A percentile compares a stretch with the other conserved stretches of the same genome.
phyloP scores from a whole-genome alignment of 805 yeast genomes.

The Wickerhamiella qilinensis region DNA sequence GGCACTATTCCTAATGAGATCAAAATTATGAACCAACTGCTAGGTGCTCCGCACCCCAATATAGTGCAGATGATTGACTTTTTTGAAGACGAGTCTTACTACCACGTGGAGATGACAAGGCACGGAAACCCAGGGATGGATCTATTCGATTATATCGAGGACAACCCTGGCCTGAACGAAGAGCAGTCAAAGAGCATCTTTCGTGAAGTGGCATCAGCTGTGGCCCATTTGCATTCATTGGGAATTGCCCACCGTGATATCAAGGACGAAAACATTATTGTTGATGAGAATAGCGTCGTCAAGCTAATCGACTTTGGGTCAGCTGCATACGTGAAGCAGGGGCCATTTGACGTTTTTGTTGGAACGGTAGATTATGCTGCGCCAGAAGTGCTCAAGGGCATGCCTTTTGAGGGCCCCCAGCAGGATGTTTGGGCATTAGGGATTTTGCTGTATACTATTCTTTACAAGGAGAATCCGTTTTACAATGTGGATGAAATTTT shows the following conservation, averaged over 20 bases:
- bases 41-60: slow-evolving; percentile 64
- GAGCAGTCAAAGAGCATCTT: slow-evolving; percentile 62
- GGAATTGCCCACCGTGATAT: slow-evolving; percentile 91
- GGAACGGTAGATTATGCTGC: slow-evolving; percentile 97
- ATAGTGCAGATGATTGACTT: slow-evolving; percentile 75
- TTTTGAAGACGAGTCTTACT: slow-evolving; percentile 80
- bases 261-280: slow-evolving; percentile 85
- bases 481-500: slow-evolving; percentile 89
- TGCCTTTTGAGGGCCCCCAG: slow-evolving; percentile 78
- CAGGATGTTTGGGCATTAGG: slow-evolving; percentile 98
- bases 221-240: slow-evolving; percentile 59
- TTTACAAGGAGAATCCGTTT: slow-evolving; percentile 90
- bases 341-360: slow-evolving; percentile 94
- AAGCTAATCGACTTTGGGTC: slow-evolving; percentile 91
- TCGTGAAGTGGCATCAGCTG: slow-evolving; percentile 62
- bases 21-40: slow-evolving; percentile 70
- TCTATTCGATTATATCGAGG: slow-evolving; percentile 79
- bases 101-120: slow-evolving; percentile 80
- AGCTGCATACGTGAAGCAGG: slow-evolving; percentile 77
- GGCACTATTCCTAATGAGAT: slow-evolving; percentile 97
- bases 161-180: slow-evolving; percentile 67
- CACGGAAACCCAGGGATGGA: slow-evolving; percentile 88
- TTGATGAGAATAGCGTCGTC: slow-evolving; percentile 58
- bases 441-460: slow-evolving; percentile 69
- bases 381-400: slow-evolving; percentile 85